Base-by-base conservation (phyloP, 2,329 filamentous ascomycete species). In the Neofusicoccum cordaticola region DNA sequence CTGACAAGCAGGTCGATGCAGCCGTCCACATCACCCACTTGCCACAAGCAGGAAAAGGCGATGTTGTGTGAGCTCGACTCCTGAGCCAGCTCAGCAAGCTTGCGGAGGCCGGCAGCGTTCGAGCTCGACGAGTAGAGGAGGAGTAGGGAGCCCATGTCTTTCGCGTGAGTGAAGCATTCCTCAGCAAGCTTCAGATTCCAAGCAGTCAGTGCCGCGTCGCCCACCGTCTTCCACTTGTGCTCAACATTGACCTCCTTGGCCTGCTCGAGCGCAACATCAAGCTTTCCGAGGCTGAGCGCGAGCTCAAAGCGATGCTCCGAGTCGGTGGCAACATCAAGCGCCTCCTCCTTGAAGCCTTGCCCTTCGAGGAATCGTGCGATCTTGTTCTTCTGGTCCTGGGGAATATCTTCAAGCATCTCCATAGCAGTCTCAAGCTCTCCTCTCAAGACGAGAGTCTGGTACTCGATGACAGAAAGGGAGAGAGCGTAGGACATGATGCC, bases 221-320 rank as follows among this genome's bases (percentile, higher is more conserved):
- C 95, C 4, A 99, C 92, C 3, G 88, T 93, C 85, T 98, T 98
- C 95, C 95, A 99, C 80, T 97, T 97, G 80, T 98, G 94, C 76
- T 98, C 95, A 1, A 88, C 91, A 68, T 97, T 90, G 11, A 92
- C 90, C 75, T 90, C 84, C 45, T 88, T 86, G 6, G 95, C 94
- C 58, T 98, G 87, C 66, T 93, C 88, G 2, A 97, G 85, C 0
- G 94, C 94, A 72, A 94, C 91, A 45, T 93, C 86, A 13, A 98
- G 86, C 68, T 95, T 90, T 71, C 90, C 92, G 48, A 99, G 84
- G 2, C 88, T 85, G 37, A 99, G 83, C 0, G 95, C 90, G 22
- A 99, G 86, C 66, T 99, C 95, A 72, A 99, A 98, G 75, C 96
- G 95, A 81, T 99, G 95, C 79, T 99, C 95, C 0, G 91, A 85